Evolutionary conservation across 805 yeast species (phyloP).

Genomic region (Naumovozyma castellii): DNA sequence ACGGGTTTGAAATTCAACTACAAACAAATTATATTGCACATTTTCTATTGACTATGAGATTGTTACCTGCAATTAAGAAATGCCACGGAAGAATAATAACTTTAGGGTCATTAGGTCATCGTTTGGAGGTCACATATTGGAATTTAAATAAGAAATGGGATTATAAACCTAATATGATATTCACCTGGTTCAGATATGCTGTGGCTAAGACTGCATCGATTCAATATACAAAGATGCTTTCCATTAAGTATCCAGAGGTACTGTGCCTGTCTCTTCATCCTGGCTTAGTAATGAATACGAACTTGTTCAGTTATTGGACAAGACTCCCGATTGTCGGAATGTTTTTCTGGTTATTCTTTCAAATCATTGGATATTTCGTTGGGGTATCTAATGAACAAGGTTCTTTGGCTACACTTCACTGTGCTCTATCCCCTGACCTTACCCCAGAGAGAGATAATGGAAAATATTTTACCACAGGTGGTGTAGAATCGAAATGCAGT

Average conservation of each 20-base stretch:
- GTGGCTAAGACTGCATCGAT: constrained; percentile 70
- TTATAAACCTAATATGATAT: constrained; percentile 53
- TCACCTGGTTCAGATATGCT: constrained; percentile 72
- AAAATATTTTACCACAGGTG: constrained; percentile 54
- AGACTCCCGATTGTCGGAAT: constrained; percentile 70
- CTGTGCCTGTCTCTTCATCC: constrained; percentile 66
- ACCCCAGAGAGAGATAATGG: constrained; percentile 54
- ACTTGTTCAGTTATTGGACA: constrained; percentile 67
- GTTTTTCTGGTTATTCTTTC: constrained; percentile 61
- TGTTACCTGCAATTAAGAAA: constrained; percentile 44
- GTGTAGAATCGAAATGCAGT: constrained; percentile 48
- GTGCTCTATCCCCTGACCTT: constrained; percentile 47
- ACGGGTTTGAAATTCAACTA: constrained; percentile 68
- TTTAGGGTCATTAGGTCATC: constrained; percentile 59
- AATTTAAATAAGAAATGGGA: constrained; percentile 39
- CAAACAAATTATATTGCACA: constrained; percentile 75
- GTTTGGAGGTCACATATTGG: constrained; percentile 41
- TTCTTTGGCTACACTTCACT: constrained; percentile 50
- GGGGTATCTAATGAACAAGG: constrained; percentile 72
- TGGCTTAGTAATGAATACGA: constrained; percentile 78
- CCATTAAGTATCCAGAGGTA: constrained; percentile 57
- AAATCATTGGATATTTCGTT: constrained; percentile 54
- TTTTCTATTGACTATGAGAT: constrained; percentile 53
- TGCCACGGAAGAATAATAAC: constrained; percentile 43
- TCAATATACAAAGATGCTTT: constrained; percentile 56